Percentiles rank a stretch among this genome's conserved stretches.
phyloP scores from a whole-genome alignment of 306 rosid genomes.

The Cyamopsis tetragonoloba region DNA sequence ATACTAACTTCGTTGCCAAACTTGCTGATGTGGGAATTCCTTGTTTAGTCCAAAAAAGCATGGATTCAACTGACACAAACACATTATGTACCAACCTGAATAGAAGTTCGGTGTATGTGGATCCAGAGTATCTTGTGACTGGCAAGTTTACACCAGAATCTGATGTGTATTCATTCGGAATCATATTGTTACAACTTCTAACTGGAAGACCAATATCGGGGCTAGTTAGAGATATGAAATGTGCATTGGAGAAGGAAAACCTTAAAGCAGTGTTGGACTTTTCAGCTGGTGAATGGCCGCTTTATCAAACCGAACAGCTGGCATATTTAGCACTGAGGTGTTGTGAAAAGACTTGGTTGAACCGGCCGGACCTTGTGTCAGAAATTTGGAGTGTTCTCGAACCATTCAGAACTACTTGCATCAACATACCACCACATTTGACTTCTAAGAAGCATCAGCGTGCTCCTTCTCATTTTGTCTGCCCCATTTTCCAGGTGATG shows the following conservation, averaged over 20 bases:
- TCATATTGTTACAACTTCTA: constrained; percentile 60
- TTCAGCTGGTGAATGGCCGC: constrained; percentile 98
- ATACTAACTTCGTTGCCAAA: constrained; percentile 71
- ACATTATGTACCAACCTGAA: constrained; percentile 17
- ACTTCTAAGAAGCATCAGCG: constrained; percentile 60
- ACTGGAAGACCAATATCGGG: constrained; percentile 61
- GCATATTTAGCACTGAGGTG: constrained; percentile 79
- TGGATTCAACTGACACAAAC: constrained; percentile 34
- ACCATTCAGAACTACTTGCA: constrained; percentile 57
- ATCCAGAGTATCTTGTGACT: constrained; percentile 66
- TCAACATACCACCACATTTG: constrained; percentile 35
- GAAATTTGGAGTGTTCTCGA: constrained; percentile 65
- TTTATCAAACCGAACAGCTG: constrained; percentile 49
- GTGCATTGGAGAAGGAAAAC: constrained; percentile 60
- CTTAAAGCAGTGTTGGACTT: constrained; percentile 56
- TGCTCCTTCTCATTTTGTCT: constrained; percentile 82
- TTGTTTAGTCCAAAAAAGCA: constrained; percentile 47
- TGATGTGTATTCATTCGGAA: constrained; percentile 82
- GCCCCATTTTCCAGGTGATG: constrained; percentile 93
- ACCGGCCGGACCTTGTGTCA: constrained; percentile 64
- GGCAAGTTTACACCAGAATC: constrained; percentile 64
- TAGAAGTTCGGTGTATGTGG: constrained; percentile 47
- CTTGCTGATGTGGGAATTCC: constrained; percentile 64
- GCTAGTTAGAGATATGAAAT: constrained; percentile 59
- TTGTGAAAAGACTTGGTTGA: constrained; percentile 41